phyloP scores from a whole-genome alignment of 257 asterid genomes.

The Cinchona pubescens region DNA sequence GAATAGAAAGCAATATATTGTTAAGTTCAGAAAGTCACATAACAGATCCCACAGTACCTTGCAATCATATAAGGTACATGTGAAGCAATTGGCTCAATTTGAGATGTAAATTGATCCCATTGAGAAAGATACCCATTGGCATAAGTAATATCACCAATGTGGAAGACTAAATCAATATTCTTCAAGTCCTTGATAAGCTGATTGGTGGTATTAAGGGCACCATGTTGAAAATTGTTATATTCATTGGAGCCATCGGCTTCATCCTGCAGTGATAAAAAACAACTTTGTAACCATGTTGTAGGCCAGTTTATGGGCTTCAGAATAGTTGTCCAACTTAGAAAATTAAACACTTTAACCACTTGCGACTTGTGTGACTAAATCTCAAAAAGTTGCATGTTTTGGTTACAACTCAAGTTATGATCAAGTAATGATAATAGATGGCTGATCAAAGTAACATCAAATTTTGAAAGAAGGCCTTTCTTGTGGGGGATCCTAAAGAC shows the following conservation, averaged over 20 bases:
- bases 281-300: neutral
- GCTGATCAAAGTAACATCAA: too few relatives aligned
- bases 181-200: conserved; percentile 67
- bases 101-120: conserved; percentile 96
- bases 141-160: conserved; percentile 81
- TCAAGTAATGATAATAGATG: too few relatives aligned
- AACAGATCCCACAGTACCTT: conserved; percentile 50
- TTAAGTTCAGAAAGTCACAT: too few relatives aligned
- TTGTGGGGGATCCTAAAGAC: too few relatives aligned
- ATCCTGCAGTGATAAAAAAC: conserved; percentile 40
- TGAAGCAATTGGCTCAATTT: conserved; percentile 82
- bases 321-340: too few relatives aligned
- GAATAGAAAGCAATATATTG: too few relatives aligned
- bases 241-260: conserved; percentile 96
- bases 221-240: conserved; percentile 72
- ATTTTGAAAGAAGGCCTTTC: too few relatives aligned
- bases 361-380: too few relatives aligned
- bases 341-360: too few relatives aligned
- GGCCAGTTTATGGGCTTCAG: neutral
- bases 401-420: too few relatives aligned
- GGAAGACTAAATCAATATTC: conserved; percentile 78
- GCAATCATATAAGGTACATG: conserved; percentile 92
- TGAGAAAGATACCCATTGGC: conserved; percentile 87
- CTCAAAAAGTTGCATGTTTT: too few relatives aligned
- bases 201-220: conserved; percentile 80